Percentiles rank a stretch among this genome's conserved stretches.
Evolutionary conservation across 164 flowering plant genomes (phyloP).

Genomic region (Magnolia officinalis): DNA sequence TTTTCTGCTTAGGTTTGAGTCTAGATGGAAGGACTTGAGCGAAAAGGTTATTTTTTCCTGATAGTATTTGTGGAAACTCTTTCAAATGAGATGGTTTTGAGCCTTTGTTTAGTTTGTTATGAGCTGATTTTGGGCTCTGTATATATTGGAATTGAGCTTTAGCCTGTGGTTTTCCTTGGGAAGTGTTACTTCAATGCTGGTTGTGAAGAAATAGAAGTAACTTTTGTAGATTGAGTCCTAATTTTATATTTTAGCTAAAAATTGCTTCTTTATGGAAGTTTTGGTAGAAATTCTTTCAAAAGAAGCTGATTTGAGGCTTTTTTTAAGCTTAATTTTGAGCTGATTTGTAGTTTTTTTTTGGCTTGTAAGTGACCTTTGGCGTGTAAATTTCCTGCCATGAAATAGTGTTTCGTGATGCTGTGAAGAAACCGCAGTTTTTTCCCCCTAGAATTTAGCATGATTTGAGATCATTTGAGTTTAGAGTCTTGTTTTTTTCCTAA

Average conservation of each 20-base stretch:
- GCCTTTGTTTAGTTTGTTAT: neutral
- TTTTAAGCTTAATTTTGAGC: conserved; percentile 2
- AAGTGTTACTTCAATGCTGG: neutral
- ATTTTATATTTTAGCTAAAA: neutral
- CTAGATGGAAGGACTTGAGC: neutral
- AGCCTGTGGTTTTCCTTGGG: neutral
- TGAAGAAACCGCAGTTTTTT: too few relatives aligned
- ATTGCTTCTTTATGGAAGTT: neutral
- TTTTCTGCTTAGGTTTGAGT: neutral
- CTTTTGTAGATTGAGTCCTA: neutral
- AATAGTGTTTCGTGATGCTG: too few relatives aligned
- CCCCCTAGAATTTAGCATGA: too few relatives aligned
- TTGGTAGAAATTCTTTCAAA: neutral
- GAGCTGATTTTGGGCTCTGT: neutral
- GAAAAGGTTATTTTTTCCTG: neutral
- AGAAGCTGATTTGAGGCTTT: conserved; percentile 7
- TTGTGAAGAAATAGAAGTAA: neutral
- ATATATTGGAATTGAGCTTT: neutral
- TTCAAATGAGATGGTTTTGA: neutral
- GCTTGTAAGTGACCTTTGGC: too few relatives aligned
- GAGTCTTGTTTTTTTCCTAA: too few relatives aligned
- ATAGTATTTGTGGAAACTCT: neutral
- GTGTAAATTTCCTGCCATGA: too few relatives aligned
- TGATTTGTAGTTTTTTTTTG: too few relatives aligned
- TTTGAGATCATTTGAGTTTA: too few relatives aligned